Evolutionary conservation across 2,329 filamentous ascomycete genomes (phyloP).

Genomic region (Cladophialophora psammophila): DNA sequence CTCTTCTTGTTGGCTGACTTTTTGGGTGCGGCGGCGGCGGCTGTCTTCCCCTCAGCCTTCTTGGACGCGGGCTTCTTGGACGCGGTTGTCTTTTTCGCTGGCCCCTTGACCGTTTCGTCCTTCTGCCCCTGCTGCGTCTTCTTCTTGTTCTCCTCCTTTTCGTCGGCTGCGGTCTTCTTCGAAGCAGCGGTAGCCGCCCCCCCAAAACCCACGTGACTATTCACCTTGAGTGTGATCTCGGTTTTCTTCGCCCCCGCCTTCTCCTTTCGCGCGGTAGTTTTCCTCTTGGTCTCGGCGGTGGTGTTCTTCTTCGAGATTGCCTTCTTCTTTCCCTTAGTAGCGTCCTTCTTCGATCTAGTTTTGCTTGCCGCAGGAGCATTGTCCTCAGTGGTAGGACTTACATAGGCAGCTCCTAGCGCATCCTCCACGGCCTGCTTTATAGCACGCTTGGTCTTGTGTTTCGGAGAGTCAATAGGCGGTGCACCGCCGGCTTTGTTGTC

Average conservation of each 20-base stretch:
- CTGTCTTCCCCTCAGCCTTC: background rate
- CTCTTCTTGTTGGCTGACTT: background rate
- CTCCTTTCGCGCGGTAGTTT: constrained; percentile 4
- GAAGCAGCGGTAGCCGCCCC: background rate
- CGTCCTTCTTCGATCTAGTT: background rate
- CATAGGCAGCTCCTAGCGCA: background rate
- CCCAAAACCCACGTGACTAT: background rate
- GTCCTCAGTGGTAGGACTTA: background rate
- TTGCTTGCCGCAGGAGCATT: constrained; percentile 11
- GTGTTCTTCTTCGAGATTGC: constrained; percentile 4
- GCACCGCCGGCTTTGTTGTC: constrained; percentile 7
- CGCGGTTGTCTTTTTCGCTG: background rate
- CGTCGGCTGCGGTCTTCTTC: no score
- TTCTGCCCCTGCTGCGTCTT: background rate
- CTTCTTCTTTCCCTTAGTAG: background rate
- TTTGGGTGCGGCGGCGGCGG: background rate
- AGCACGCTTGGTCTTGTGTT: background rate
- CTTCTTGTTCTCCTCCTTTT: background rate
- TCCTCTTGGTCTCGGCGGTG: background rate
- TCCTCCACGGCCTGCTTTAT: constrained; percentile 2
- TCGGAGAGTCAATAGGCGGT: background rate
- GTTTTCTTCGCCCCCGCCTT: background rate
- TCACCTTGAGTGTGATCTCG: background rate
- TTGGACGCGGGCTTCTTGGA: background rate
- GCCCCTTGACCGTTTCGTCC: background rate